Percentiles rank a stretch among this genome's conserved stretches.
phyloP scores from a whole-genome alignment of 2,329 filamentous ascomycete genomes.

The Pestalotiopsis sp. region DNA sequence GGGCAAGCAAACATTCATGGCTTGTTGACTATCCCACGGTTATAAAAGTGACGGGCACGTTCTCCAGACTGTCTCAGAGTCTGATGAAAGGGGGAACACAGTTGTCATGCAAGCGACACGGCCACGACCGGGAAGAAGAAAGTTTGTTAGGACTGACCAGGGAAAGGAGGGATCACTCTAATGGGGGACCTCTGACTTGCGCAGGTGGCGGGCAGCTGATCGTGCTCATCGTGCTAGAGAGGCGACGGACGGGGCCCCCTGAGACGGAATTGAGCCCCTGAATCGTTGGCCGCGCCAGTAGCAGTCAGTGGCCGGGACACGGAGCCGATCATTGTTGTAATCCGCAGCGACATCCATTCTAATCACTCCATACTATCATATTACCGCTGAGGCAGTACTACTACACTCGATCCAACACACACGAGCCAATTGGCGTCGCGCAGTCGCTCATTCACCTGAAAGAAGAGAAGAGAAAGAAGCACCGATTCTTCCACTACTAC shows the following conservation, averaged over 20 bases:
- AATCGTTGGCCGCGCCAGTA: not conserved
- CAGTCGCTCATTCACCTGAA: not conserved
- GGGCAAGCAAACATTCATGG: not conserved
- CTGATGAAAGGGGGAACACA: not conserved
- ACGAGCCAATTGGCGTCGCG: slow-evolving; percentile 5
- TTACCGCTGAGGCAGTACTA: not conserved
- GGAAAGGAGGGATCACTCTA: not conserved
- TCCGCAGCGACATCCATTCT: not conserved
- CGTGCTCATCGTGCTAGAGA: not conserved
- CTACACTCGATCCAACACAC: not conserved
- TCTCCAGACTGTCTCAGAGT: not conserved
- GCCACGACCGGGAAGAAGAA: not conserved
- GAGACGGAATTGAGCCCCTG: not conserved
- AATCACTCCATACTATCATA: not conserved
- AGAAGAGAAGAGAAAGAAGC: not conserved
- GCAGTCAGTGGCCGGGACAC: not conserved
- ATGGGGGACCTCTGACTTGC: not conserved
- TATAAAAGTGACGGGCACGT: too few species aligned
- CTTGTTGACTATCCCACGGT: too few species aligned
- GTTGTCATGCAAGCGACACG: not conserved
- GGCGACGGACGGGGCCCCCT: not conserved
- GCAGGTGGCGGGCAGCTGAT: not conserved
- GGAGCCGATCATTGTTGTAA: not conserved
- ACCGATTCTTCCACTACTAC: not conserved
- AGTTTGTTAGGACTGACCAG: not conserved